These are phyloP conservation scores for Candida nonsorbophila DNA, from an alignment of 805 yeast genomes.

Conservation along the genomic window DNA sequence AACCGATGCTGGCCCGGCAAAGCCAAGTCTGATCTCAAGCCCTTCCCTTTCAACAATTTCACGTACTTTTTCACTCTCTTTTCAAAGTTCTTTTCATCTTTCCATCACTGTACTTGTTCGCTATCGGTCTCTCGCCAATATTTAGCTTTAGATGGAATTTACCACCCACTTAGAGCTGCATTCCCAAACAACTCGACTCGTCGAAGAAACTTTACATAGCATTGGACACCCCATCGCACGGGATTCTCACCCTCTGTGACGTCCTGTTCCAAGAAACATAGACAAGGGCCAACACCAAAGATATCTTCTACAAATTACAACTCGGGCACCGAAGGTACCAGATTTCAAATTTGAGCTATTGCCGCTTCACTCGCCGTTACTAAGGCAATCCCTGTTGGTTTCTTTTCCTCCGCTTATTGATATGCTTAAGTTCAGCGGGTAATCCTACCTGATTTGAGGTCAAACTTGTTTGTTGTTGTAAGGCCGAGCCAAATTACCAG, in stretches of 20 bases:
- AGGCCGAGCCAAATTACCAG: conserved; percentile 8
- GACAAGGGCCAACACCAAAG: conserved; percentile 24
- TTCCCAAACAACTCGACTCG: conserved; percentile 36
- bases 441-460: conserved; percentile 32
- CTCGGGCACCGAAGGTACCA: conserved; percentile 32
- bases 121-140: conserved; percentile 45
- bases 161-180: conserved; percentile 37
- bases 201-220: conserved; percentile 22
- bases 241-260: conserved; percentile 41
- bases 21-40: conserved; percentile 34
- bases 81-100: conserved; percentile 41
- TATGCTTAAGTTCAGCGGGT: conserved; percentile 43
- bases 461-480: conserved; percentile 19
- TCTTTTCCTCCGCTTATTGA: conserved; percentile 44
- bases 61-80: conserved; percentile 42
- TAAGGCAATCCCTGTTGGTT: conserved; percentile 42
- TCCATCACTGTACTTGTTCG: conserved; percentile 44
- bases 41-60: conserved; percentile 42
- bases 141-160: conserved; percentile 38
- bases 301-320: conserved; percentile 34
- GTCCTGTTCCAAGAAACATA: conserved; percentile 18
- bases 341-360: conserved; percentile 39
- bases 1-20: conserved; percentile 27
- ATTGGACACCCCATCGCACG: conserved; percentile 25
- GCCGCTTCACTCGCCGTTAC: conserved; percentile 38